Evolutionary conservation across 2,329 filamentous ascomycete genomes (phyloP).

Genomic region (Tolypocladium nubicola): DNA sequence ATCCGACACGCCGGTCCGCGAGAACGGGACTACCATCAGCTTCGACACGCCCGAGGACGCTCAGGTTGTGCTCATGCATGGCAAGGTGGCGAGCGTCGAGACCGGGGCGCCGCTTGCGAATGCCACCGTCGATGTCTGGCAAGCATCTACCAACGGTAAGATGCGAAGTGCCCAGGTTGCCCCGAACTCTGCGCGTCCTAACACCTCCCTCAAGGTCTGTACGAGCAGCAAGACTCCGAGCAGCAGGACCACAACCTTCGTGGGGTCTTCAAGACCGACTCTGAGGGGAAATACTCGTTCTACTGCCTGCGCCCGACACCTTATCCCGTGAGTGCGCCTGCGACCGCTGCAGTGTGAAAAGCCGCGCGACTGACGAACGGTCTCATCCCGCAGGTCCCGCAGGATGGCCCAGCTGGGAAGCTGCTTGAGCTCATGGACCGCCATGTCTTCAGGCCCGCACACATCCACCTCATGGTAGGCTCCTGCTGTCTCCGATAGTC

Average conservation of each 20-base stretch:
- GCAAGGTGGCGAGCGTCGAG: slow-evolving; percentile 40
- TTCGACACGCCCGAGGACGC: slow-evolving; percentile 35
- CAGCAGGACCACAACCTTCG: slow-evolving; percentile 67
- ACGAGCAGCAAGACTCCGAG: slow-evolving; percentile 62
- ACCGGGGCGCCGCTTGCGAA: slow-evolving; percentile 55
- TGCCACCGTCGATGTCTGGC: slow-evolving; percentile 68
- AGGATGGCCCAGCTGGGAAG: slow-evolving; percentile 41
- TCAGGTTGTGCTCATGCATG: slow-evolving; percentile 54
- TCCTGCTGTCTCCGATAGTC: background rate
- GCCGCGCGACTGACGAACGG: background rate
- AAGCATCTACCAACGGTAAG: slow-evolving; percentile 61
- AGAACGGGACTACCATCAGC: slow-evolving; percentile 61
- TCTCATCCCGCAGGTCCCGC: slow-evolving; percentile 17
- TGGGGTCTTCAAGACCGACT: slow-evolving; percentile 59
- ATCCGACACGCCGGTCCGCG: slow-evolving; percentile 55
- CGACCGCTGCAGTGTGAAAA: background rate
- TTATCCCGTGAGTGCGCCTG: slow-evolving; percentile 28
- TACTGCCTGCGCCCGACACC: slow-evolving; percentile 51
- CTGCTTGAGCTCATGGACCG: slow-evolving; percentile 44
- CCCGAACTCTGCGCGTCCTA: background rate
- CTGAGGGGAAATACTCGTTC: slow-evolving; percentile 51
- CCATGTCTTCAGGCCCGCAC: slow-evolving; percentile 45
- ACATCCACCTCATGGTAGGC: slow-evolving; percentile 47
- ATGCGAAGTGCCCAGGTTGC: background rate
- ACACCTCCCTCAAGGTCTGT: slow-evolving; percentile 25